Percentiles rank a stretch among this genome's conserved stretches.
Conservation (phyloP, 2,329 filamentous ascomycete species). For the Colletotrichum sansevieriae region DNA sequence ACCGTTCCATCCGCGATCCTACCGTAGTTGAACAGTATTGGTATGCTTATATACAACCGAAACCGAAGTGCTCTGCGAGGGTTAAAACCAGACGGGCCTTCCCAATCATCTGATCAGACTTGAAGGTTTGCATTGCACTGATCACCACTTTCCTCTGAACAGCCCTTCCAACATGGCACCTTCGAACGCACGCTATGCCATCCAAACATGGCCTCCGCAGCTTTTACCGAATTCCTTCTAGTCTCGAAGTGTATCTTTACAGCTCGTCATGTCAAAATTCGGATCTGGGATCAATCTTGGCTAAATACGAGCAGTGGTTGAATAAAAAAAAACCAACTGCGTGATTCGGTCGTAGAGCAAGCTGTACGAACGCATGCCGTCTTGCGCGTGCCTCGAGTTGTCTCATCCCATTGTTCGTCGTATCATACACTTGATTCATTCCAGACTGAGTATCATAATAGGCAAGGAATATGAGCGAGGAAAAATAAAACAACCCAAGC, state of each 20-base stretch:
- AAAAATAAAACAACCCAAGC: slow-evolving; percentile 7
- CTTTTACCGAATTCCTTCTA: slow-evolving; percentile 18
- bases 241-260: slow-evolving; percentile 6
- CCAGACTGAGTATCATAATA: slow-evolving; percentile 33
- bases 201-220: background rate
- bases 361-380: background rate
- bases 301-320: background rate
- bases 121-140: slow-evolving; percentile 11
- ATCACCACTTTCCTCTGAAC: background rate
- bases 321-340: too few species aligned
- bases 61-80: background rate
- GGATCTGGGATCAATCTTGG: slow-evolving; percentile 12
- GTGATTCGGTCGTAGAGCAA: background rate
- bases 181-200: background rate
- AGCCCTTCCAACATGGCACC: background rate
- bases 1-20: slow-evolving; percentile 2
- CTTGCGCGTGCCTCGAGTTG: background rate
- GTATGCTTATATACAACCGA: background rate
- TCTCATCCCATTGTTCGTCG: slow-evolving; percentile 17
- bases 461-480: slow-evolving; percentile 28
- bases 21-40: background rate
- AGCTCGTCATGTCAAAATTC: background rate
- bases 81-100: background rate
- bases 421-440: slow-evolving; percentile 40
- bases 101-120: background rate